A percentile compares a stretch with the other conserved stretches of the same genome.
Evolutionary conservation across 441 rosid genomes (phyloP).

Genomic region (Aleurites moluccanus): DNA sequence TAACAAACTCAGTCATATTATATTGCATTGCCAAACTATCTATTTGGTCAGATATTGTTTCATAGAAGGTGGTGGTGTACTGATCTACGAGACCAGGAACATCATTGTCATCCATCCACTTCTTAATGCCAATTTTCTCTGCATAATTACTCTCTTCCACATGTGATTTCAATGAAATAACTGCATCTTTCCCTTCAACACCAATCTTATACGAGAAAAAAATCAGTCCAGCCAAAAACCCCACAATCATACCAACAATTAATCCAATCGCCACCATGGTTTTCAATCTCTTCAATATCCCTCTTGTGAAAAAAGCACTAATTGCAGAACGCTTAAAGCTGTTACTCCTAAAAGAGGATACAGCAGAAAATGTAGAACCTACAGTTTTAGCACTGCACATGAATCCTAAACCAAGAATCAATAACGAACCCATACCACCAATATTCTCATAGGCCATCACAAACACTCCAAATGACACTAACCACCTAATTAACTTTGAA

Average conservation of each 20-base stretch:
- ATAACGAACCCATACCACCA: conserved; percentile 66
- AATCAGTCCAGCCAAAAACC: conserved; percentile 56
- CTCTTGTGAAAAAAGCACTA: conserved; percentile 73
- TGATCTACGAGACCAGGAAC: conserved; percentile 85
- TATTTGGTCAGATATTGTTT: conserved; percentile 76
- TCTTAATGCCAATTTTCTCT: conserved; percentile 77
- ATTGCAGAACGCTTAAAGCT: conserved; percentile 58
- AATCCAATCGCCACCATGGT: conserved; percentile 84
- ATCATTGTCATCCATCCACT: conserved; percentile 97
- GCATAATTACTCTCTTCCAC: conserved; percentile 89
- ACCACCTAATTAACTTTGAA: conserved; percentile 67
- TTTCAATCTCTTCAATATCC: conserved; percentile 67
- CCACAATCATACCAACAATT: conserved; percentile 77
- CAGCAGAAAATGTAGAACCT: conserved; percentile 64
- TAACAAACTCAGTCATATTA: conserved; percentile 83
- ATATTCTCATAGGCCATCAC: conserved; percentile 73
- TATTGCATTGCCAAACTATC: conserved; percentile 91
- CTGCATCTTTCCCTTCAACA: conserved; percentile 91
- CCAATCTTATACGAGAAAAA: conserved; percentile 95
- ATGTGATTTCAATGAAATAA: conserved; percentile 73
- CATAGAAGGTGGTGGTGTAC: conserved; percentile 68
- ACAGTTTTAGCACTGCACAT: conserved; percentile 59
- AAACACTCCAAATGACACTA: conserved; percentile 75
- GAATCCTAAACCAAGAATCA: conserved; percentile 66
- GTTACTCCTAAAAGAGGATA: conserved; percentile 57